Conservation (phyloP, 140 eudicot genomes). For the Ambrosia hybrid region DNA sequence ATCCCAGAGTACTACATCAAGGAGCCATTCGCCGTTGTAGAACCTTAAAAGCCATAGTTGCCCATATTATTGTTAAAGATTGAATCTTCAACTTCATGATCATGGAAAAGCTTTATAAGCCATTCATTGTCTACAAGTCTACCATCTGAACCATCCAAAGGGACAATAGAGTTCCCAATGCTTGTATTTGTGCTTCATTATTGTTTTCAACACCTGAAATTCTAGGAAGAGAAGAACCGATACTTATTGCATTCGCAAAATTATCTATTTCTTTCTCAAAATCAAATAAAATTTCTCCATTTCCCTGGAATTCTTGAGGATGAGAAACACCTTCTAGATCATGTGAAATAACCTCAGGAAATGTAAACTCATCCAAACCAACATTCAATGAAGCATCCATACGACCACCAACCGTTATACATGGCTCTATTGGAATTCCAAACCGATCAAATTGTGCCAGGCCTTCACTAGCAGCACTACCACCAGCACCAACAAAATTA, state of each 20-base stretch:
- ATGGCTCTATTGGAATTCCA: conserved; percentile 6
- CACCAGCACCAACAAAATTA: neutral
- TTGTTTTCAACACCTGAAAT: neutral
- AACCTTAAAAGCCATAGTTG: neutral
- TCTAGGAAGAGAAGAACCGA: neutral
- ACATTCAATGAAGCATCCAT: neutral
- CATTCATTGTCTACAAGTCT: neutral
- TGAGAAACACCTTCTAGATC: conserved; percentile 1
- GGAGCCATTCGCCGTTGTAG: neutral
- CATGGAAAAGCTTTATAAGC: neutral
- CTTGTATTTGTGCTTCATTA: neutral
- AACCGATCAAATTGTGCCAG: neutral
- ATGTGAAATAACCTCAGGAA: neutral
- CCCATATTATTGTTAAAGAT: too few relatives aligned
- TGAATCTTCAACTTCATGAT: neutral
- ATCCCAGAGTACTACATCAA: neutral
- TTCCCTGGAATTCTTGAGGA: conserved; percentile 3
- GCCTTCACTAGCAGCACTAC: neutral
- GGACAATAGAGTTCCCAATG: neutral
- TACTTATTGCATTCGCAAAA: neutral
- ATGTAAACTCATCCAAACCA: neutral
- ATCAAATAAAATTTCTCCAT: neutral
- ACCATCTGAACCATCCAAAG: conserved; percentile 6
- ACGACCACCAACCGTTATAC: neutral
- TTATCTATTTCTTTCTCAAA: neutral